Conservation (phyloP, 805 yeast species). For the Candida stauntonica region DNA sequence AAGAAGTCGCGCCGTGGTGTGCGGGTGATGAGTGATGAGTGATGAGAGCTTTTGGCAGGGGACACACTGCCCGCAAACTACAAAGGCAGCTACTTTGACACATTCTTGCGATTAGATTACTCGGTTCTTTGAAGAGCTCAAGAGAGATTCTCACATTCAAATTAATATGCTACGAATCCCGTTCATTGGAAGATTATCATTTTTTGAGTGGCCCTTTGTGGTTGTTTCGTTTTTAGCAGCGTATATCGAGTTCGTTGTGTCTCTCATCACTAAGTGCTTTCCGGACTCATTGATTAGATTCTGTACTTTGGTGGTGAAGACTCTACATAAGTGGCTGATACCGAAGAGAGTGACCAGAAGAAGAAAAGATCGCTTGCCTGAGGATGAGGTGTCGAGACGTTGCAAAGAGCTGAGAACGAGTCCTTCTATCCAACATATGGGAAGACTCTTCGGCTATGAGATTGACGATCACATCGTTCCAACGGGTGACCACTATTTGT, state of each 20-base stretch:
- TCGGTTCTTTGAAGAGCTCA: neutral
- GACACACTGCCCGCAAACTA: too few relatives aligned
- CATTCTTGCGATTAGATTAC: neutral
- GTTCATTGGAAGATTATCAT: constrained; percentile 41
- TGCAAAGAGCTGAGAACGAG: constrained; percentile 37
- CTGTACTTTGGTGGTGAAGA: neutral
- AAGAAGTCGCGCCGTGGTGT: too few relatives aligned
- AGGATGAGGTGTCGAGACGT: constrained; percentile 6
- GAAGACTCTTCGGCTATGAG: constrained; percentile 60
- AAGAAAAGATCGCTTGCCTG: too few relatives aligned
- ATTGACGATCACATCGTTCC: constrained; percentile 73
- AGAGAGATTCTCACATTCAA: neutral
- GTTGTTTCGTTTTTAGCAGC: constrained; percentile 40
- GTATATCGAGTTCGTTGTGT: constrained; percentile 44
- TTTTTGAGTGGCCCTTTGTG: constrained; percentile 47
- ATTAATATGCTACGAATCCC: constrained; percentile 28
- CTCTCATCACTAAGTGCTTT: constrained; percentile 40
- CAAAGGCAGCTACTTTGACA: too few relatives aligned
- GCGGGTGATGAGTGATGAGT: too few relatives aligned
- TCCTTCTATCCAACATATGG: constrained; percentile 57
- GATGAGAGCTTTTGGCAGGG: too few relatives aligned
- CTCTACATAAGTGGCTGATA: constrained; percentile 1
- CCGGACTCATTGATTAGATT: constrained; percentile 39
- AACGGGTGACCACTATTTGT: constrained; percentile 72
- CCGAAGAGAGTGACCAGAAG: constrained; percentile 8